Percentiles rank a stretch among this genome's conserved stretches.
Conservation (phyloP, 2,329 filamentous ascomycete species). For the Claviceps digitariae region DNA sequence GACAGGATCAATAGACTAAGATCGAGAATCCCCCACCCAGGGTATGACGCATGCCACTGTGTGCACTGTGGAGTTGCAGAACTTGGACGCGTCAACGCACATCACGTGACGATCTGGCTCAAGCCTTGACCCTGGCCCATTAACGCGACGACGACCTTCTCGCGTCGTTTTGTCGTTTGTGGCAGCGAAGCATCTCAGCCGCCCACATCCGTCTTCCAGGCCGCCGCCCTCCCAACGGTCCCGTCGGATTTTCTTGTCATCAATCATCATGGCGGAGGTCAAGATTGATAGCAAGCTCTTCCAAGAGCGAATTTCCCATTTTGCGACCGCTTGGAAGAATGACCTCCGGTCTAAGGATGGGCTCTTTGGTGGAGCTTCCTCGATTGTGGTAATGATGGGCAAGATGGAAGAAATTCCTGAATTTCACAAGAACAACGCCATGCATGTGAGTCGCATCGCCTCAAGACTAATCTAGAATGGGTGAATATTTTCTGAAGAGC, state of each 20-base stretch:
- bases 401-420: conserved; percentile 81
- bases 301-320: conserved; percentile 79
- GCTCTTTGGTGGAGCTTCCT: conserved; percentile 73
- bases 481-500: neutral
- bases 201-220: conserved; percentile 5
- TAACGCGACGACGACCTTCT: conserved; percentile 28
- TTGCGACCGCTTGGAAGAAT: conserved; percentile 87
- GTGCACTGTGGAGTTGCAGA: neutral
- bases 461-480: neutral
- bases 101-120: conserved; percentile 22
- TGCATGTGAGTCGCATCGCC: conserved; percentile 54
- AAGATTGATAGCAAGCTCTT: conserved; percentile 90
- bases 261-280: conserved; percentile 59
- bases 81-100: conserved; percentile 10
- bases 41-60: neutral
- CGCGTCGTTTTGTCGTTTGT: conserved; percentile 20
- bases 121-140: conserved; percentile 19
- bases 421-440: conserved; percentile 91
- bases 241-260: conserved; percentile 18
- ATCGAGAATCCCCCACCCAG: neutral
- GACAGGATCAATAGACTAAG: too few relatives aligned
- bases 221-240: conserved; percentile 8
- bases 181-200: conserved; percentile 12
- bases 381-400: conserved; percentile 83
- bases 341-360: conserved; percentile 82